These are phyloP conservation scores for Gossypium herbaceum DNA, from an alignment of 345 rosid species.

Conservation along the genomic window DNA sequence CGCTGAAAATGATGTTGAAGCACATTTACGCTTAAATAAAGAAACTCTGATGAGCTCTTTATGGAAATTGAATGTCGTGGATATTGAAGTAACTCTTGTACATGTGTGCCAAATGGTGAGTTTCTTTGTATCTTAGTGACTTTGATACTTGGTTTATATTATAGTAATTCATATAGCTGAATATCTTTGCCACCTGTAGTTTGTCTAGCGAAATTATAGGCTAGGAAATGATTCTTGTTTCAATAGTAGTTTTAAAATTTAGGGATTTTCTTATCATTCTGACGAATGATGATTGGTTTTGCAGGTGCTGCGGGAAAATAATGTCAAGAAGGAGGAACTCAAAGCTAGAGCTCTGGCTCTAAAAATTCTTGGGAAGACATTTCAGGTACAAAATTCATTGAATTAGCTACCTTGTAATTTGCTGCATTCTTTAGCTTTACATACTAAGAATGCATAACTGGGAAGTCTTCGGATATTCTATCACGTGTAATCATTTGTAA, in stretches of 20 bases:
- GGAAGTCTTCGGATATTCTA: not conserved
- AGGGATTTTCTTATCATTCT: not conserved
- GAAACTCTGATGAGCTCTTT: conserved; percentile 72
- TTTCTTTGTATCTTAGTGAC: conserved; percentile 11
- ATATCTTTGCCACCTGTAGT: not conserved
- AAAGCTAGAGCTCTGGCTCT: conserved; percentile 70
- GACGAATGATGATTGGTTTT: not conserved
- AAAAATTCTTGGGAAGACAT: conserved; percentile 72
- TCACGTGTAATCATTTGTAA: not conserved
- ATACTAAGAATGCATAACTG: too few species aligned
- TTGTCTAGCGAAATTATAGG: not conserved
- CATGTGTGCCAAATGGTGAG: conserved; percentile 88
- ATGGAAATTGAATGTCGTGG: conserved; percentile 92
- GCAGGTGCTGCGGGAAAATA: conserved; percentile 67
- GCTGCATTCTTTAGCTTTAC: not conserved
- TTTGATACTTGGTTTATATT: not conserved
- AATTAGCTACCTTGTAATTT: not conserved
- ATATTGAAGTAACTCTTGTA: conserved; percentile 68
- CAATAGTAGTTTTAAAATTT: not conserved
- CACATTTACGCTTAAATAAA: conserved; percentile 64
- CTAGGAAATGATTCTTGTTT: conserved; percentile 9
- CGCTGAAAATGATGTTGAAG: conserved; percentile 59
- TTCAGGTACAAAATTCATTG: conserved; percentile 51
- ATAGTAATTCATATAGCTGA: not conserved
- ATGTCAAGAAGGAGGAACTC: conserved; percentile 58